Percentiles rank a stretch among this genome's conserved stretches.
Evolutionary conservation across 306 rosid genomes (phyloP).

Genomic region (Quercus agrifolia): DNA sequence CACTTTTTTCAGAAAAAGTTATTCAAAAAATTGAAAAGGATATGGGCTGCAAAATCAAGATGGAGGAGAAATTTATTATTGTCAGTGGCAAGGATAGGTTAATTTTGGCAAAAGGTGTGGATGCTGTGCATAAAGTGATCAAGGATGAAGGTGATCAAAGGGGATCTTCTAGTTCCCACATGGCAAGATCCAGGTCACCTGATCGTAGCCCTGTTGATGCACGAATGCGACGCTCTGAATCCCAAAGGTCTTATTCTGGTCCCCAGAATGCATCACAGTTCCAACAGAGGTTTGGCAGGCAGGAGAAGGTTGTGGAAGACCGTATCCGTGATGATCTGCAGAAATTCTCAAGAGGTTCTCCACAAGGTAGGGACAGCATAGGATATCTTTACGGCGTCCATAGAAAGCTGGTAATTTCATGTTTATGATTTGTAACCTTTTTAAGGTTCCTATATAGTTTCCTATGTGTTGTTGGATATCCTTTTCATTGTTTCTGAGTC

Average conservation of each 20-base stretch:
- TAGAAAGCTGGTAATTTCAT: slow-evolving; percentile 73
- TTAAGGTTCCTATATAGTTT: slow-evolving; percentile 39
- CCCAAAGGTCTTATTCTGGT: slow-evolving; percentile 72
- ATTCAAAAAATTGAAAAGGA: slow-evolving; percentile 80
- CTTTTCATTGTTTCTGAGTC: slow-evolving; percentile 16
- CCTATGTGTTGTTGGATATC: slow-evolving; percentile 19
- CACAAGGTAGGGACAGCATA: slow-evolving; percentile 98
- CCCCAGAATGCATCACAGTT: slow-evolving; percentile 58
- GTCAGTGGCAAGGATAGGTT: slow-evolving; percentile 93
- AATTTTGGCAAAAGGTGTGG: slow-evolving; percentile 81
- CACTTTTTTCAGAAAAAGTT: slow-evolving; percentile 77
- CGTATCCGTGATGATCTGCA: slow-evolving; percentile 67
- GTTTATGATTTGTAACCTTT: slow-evolving; percentile 47
- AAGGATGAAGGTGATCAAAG: slow-evolving; percentile 77
- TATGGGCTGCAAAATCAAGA: slow-evolving; percentile 86
- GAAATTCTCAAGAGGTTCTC: slow-evolving; percentile 76
- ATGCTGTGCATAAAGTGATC: slow-evolving; percentile 83
- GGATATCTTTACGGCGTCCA: slow-evolving; percentile 70
- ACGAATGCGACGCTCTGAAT: slow-evolving; percentile 72
- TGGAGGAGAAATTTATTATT: slow-evolving; percentile 89
- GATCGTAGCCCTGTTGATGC: slow-evolving; percentile 73
- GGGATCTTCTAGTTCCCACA: slow-evolving; percentile 64
- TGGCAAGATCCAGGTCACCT: slow-evolving; percentile 80
- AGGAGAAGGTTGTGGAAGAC: slow-evolving; percentile 70
- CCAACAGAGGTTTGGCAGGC: slow-evolving; percentile 82